phyloP scores from a whole-genome alignment of 805 yeast genomes.

The Candida piceae region DNA sequence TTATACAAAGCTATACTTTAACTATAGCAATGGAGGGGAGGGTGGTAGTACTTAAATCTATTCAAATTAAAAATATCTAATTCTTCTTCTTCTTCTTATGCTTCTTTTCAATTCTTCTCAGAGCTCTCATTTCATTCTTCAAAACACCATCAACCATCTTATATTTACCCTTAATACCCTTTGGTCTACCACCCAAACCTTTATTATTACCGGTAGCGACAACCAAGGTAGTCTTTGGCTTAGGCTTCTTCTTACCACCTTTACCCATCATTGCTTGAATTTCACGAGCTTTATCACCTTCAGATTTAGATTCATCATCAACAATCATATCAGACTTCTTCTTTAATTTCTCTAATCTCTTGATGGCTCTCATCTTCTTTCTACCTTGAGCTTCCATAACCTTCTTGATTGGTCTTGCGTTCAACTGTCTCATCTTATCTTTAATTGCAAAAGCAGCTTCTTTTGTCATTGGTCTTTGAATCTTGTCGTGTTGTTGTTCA shows the following conservation, averaged over 20 bases:
- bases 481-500: slow-evolving; percentile 80
- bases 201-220: slow-evolving; percentile 81
- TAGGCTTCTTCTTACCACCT: slow-evolving; percentile 52
- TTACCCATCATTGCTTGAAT: slow-evolving; percentile 81
- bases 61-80: not conserved
- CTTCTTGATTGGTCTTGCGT: slow-evolving; percentile 97
- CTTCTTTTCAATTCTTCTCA: slow-evolving; percentile 85
- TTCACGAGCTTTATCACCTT: slow-evolving; percentile 91
- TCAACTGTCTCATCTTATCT: slow-evolving; percentile 72
- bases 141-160: slow-evolving; percentile 98
- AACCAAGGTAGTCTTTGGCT: slow-evolving; percentile 83
- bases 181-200: slow-evolving; percentile 92
- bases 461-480: slow-evolving; percentile 88
- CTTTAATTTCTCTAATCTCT: slow-evolving; percentile 80
- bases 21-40: too few relatives aligned
- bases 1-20: too few relatives aligned
- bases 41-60: too few relatives aligned
- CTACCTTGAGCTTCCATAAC: slow-evolving; percentile 97
- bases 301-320: slow-evolving; percentile 83
- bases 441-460: slow-evolving; percentile 80
- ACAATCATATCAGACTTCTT: slow-evolving; percentile 89
- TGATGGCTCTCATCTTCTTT: slow-evolving; percentile 87
- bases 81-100: slow-evolving; percentile 53
- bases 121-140: slow-evolving; percentile 96
- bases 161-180: slow-evolving; percentile 94